Evolutionary conservation across 2,329 filamentous ascomycete species (phyloP), one percentile per base, ranked within the genome.

Genomic region (Colletotrichum orbiculare): DNA sequence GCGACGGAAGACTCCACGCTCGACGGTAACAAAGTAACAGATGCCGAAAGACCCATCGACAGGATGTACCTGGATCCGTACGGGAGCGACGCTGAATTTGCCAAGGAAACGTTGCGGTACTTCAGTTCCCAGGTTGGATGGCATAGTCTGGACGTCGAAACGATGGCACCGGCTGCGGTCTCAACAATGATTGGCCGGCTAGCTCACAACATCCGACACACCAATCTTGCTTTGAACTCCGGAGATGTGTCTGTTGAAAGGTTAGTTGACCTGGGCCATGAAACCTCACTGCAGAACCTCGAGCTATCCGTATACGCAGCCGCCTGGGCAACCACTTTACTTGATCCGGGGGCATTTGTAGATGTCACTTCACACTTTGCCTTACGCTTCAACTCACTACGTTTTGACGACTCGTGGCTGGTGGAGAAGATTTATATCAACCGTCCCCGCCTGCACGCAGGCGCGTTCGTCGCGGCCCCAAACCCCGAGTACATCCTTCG

Each of bases 11-110:
- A 87, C 2, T 76, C 85, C 70, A 87, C 89, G 38, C 77, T 94
- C 54, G 86, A 93, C 73, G 87, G 80, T 17, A 63, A 79, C 7
- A 71, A 75, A 8, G 71, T 73, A 11, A 76, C 76, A 8, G 53
- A 59, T 45, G 7, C 41, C 17, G 47, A 45, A 33, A 59, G 54
- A 15, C 42, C 38, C 2, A 41, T 61, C 12, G 81, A 85, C 64
- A 81, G 83, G 50, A 95, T 97, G 87, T 96, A 93, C 73, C 83
- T 97, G 69, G 93, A 97, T 72, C 94, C 94, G 0, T 97, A 92
- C 76, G 86, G 87, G 35, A 88, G 86, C 3, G 85, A 88, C 39
- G 78, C 85, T 12, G 93, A 97, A 76, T 85, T 94, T 0, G 81
- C 84, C 0, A 75, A 87, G 11, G 78, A 81, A 1, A 81, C 86